Evolutionary conservation across 768 basidiomycete genomes (phyloP), one percentile per base, ranked within the genome.

Genomic region (Naganishia kalamii): DNA sequence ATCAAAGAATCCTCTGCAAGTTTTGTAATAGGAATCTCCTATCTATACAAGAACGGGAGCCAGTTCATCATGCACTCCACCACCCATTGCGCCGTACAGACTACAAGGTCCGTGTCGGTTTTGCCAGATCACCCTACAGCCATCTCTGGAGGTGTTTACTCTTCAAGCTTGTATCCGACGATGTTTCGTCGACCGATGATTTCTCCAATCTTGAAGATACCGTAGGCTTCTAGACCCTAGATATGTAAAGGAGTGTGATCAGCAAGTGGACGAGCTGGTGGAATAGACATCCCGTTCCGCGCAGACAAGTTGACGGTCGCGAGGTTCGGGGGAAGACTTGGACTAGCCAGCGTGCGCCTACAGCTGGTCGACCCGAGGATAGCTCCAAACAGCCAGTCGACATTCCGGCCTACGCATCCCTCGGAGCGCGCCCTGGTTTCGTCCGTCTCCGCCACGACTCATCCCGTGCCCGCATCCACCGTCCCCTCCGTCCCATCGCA

Each of bases 201-300:
- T 69, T 79, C 78, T 17, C 78, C 78, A 54, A 79, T 68, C 61
- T 70, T 70, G 76, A 78, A 79, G 70, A 79, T 74, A 65, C 75
- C 76, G 71, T 77, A 79, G 7, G 73, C 72, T 63, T 79, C 77
- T 62, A 77, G 44, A 52, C 72, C 71, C 77, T 78, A 62, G 50
- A 33, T 3, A 54, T 37, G 41, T 23, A n/a, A 35, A 40, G 54
- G 61, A 33, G 23, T 60, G 37, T 63, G 48, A 33, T 63, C 15
- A 62, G 43, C 12, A 51, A n/a, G n/a, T n/a, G n/a, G n/a, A 10
- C 17, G 37, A 51, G 27, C 21, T n/a, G 10, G 17, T 13, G 40
- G 29, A 27, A 40, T 63, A 60, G 8, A 41, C 1, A 5, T 15
- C 23, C 33, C 27, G 3, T 33, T 32, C 17, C 40, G 40, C 40